Conservation (phyloP, 2,329 filamentous ascomycete species). For the Exophiala viscosa region DNA sequence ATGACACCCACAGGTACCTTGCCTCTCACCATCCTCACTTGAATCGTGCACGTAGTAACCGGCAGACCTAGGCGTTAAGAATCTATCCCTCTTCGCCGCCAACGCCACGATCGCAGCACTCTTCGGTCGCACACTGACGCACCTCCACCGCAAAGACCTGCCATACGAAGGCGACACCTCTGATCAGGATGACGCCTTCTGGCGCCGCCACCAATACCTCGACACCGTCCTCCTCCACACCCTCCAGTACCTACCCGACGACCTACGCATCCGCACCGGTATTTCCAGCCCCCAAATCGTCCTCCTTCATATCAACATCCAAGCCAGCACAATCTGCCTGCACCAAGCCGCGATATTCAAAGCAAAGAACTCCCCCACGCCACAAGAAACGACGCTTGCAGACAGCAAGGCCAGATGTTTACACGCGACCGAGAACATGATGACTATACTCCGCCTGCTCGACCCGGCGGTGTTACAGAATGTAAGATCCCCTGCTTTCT, state of each 20-base stretch:
- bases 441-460: conserved; percentile 5
- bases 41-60: too few relatives aligned
- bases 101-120: conserved; percentile 1
- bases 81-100: conserved; percentile 2
- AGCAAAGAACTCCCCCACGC: not conserved
- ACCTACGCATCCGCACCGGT: not conserved
- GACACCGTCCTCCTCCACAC: conserved; percentile 4
- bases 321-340: conserved; percentile 5
- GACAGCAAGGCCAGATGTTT: conserved; percentile 1
- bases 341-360: conserved; percentile 4
- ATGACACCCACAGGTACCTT: too few relatives aligned
- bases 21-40: too few relatives aligned
- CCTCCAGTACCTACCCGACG: conserved; percentile 2
- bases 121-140: conserved; percentile 2
- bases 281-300: not conserved
- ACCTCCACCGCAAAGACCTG: conserved; percentile 3
- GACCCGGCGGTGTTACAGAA: not conserved
- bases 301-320: conserved; percentile 6
- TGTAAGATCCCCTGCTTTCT: too few relatives aligned
- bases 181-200: not conserved
- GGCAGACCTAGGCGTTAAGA: not conserved
- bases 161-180: not conserved
- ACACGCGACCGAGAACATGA: conserved; percentile 2
- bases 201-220: not conserved
- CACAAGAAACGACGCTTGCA: not conserved